Conservation (phyloP, 176 grass and related monocot genomes). For the Hordeum vulgare region DNA sequence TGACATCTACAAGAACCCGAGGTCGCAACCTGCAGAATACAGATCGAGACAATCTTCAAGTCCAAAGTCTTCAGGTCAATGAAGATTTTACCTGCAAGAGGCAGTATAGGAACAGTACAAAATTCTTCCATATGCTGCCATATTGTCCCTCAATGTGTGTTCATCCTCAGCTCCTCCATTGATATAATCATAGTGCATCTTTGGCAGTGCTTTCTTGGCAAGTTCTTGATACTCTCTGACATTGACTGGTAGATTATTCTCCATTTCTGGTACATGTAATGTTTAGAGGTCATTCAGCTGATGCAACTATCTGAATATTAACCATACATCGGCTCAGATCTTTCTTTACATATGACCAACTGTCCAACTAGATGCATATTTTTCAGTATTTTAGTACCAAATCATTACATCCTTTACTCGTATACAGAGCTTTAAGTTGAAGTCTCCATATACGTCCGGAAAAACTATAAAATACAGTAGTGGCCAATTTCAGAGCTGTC, state of each 20-base stretch:
- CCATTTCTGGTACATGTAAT: constrained; percentile 42
- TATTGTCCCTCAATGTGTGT: constrained; percentile 71
- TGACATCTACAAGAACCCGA: constrained; percentile 80
- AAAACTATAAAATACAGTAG: neutral
- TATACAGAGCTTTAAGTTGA: neutral
- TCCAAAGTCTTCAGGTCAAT: neutral
- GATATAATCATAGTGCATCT: constrained; percentile 85
- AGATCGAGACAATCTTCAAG: neutral
- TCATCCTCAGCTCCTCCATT: constrained; percentile 80
- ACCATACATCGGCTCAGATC: neutral
- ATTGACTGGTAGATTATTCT: constrained; percentile 60
- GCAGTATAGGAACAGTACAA: constrained; percentile 21
- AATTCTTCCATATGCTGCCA: constrained; percentile 79
- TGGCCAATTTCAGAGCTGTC: neutral
- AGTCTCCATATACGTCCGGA: neutral
- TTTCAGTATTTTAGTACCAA: neutral
- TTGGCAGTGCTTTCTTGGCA: constrained; percentile 65
- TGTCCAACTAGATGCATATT: neutral
- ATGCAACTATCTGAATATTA: neutral
- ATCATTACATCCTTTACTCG: neutral
- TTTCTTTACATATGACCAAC: neutral
- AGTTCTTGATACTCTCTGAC: constrained; percentile 61
- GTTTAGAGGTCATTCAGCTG: neutral
- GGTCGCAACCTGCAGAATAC: constrained; percentile 63
- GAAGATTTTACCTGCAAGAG: neutral